phyloP scores from a whole-genome alignment of 495 filamentous ascomycete genomes.

The Hypoxylon trugodes region DNA sequence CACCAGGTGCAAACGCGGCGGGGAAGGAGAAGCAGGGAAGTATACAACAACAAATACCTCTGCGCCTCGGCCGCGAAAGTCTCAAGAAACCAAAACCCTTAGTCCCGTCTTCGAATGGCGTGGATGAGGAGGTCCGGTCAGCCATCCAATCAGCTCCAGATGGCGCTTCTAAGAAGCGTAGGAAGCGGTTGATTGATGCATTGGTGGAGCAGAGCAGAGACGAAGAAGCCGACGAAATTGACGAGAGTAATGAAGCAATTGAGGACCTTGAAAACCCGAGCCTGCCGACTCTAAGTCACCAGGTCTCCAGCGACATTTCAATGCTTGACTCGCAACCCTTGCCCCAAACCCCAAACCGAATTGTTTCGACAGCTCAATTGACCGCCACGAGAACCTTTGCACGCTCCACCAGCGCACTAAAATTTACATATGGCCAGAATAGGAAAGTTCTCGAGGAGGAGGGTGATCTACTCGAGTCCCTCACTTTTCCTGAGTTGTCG shows the following conservation, averaged over 20 bases:
- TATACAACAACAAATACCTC: constrained; percentile 47
- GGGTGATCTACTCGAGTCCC: constrained; percentile 41
- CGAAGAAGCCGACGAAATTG: constrained; percentile 24
- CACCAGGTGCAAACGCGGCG: neutral
- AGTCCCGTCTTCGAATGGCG: neutral
- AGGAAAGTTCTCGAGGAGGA: constrained; percentile 57
- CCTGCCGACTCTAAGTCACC: constrained; percentile 21
- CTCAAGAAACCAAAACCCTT: constrained; percentile 3
- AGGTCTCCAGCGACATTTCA: constrained; percentile 29
- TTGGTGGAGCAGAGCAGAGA: constrained; percentile 55
- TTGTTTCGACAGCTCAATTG: constrained; percentile 17
- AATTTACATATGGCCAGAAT: constrained; percentile 60
- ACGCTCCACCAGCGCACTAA: constrained; percentile 45
- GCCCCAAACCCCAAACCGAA: constrained; percentile 35
- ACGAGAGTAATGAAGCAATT: constrained; percentile 11
- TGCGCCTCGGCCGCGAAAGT: constrained; percentile 46
- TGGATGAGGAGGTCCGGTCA: constrained; percentile 6
- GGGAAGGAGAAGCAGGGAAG: constrained; percentile 1
- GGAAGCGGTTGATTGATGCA: constrained; percentile 63
- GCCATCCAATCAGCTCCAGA: constrained; percentile 13
- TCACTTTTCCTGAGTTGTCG: constrained; percentile 36
- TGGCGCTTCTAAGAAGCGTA: constrained; percentile 40
- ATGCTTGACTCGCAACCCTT: constrained; percentile 29
- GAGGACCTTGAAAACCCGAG: no score
- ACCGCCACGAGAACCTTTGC: constrained; percentile 37